Evolutionary conservation across 2,329 filamentous ascomycete species (phyloP).

Genomic region (Diaporthe vaccinii): DNA sequence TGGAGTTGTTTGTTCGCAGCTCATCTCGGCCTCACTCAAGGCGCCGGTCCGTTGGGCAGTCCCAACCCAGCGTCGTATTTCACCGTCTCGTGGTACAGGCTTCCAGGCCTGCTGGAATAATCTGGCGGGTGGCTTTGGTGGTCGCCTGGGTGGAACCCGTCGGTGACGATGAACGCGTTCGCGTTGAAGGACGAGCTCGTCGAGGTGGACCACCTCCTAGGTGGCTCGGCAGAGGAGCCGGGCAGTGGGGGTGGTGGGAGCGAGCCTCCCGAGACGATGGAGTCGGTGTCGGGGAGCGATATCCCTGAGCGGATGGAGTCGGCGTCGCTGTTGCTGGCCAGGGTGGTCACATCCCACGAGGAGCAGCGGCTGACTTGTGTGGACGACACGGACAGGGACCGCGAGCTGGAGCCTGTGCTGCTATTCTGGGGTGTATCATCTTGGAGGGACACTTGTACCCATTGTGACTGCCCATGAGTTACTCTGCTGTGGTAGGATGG

Average conservation of each 20-base stretch:
- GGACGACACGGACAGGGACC: neutral
- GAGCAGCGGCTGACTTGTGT: neutral
- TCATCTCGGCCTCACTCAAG: neutral
- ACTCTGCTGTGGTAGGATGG: constrained; percentile 30
- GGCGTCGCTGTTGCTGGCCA: constrained; percentile 36
- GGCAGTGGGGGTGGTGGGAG: constrained; percentile 28
- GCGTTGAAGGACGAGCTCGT: constrained; percentile 41
- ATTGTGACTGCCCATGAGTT: neutral
- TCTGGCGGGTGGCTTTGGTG: constrained; percentile 15
- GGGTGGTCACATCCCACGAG: constrained; percentile 35
- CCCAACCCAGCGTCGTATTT: constrained; percentile 38
- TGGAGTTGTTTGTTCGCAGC: neutral
- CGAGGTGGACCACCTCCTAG: constrained; percentile 41
- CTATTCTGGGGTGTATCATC: constrained; percentile 1
- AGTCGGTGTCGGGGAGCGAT: constrained; percentile 26
- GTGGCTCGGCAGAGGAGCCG: neutral
- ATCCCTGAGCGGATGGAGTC: constrained; percentile 32
- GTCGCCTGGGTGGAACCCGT: constrained; percentile 25
- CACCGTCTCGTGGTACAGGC: constrained; percentile 39
- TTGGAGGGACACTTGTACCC: neutral
- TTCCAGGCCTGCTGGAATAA: constrained; percentile 38
- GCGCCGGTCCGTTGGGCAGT: constrained; percentile 24
- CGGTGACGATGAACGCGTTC: constrained; percentile 35
- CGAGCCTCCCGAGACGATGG: constrained; percentile 14
- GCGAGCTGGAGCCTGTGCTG: constrained; percentile 17